phyloP scores from a whole-genome alignment of 2,329 filamentous ascomycete genomes.

The Fusarium euwallaceae region DNA sequence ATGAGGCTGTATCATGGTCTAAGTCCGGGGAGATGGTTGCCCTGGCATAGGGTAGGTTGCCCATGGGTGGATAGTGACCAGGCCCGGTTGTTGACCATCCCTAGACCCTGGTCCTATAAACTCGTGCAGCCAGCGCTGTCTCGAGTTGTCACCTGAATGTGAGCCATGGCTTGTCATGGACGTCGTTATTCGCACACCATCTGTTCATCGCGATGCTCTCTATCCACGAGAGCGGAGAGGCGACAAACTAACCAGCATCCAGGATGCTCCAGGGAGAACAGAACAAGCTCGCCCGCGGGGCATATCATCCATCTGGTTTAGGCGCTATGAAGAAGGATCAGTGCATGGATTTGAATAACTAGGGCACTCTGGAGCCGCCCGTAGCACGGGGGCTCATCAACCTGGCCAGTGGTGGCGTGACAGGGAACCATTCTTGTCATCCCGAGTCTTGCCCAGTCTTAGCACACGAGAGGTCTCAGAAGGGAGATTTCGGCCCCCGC shows the following conservation, averaged over 20 bases:
- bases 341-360: not conserved
- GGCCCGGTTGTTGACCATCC: not conserved
- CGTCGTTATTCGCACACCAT: not conserved
- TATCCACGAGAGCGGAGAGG: not conserved
- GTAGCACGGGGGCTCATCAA: not conserved
- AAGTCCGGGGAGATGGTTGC: not conserved
- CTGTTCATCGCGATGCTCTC: not conserved
- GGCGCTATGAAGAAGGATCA: not conserved
- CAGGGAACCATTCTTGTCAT: not conserved
- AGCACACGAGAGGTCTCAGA: not conserved
- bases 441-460: not conserved
- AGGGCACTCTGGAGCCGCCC: not conserved
- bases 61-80: not conserved
- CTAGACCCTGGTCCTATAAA: not conserved
- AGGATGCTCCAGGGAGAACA: not conserved
- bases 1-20: not conserved
- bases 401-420: constrained; percentile 3
- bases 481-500: not conserved
- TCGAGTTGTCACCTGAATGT: not conserved
- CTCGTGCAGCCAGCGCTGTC: not conserved
- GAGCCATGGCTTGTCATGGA: not conserved
- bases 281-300: not conserved
- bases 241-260: not conserved
- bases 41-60: not conserved
- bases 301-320: not conserved